phyloP scores from a whole-genome alignment of 495 filamentous ascomycete genomes.

The Aeminium ludgeri region DNA sequence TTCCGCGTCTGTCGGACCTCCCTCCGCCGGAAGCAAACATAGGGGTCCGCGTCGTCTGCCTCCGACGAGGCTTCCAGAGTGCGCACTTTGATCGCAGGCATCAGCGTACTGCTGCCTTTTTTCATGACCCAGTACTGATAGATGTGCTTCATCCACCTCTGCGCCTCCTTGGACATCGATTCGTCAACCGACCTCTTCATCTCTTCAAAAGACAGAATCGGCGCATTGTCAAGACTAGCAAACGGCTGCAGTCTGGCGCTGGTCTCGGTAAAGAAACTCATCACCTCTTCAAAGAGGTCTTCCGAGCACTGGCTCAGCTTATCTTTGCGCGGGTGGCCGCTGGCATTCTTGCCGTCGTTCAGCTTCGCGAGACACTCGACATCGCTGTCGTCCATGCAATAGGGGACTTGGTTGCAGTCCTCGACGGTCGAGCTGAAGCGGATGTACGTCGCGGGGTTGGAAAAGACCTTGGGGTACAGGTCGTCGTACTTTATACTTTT shows the following conservation, averaged over 20 bases:
- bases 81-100: conserved; percentile 50
- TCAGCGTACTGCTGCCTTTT: conserved; percentile 48
- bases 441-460: conserved; percentile 81
- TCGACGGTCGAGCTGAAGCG: conserved; percentile 96
- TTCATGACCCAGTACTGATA: conserved; percentile 80
- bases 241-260: conserved; percentile 66
- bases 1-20: conserved; percentile 90
- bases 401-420: conserved; percentile 70
- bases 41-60: conserved; percentile 89
- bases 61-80: conserved; percentile 73
- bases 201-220: conserved; percentile 61
- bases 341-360: conserved; percentile 44
- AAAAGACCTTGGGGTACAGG: conserved; percentile 63
- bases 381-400: conserved; percentile 87
- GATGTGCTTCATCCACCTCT: conserved; percentile 63
- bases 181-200: conserved; percentile 66
- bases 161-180: conserved; percentile 44
- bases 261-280: conserved; percentile 87
- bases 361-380: conserved; percentile 65
- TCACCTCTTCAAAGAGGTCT: conserved; percentile 80
- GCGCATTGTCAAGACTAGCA: conserved; percentile 69
- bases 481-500: conserved; percentile 60
- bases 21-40: conserved; percentile 92
- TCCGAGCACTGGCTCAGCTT: conserved; percentile 54
- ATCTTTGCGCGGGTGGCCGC: conserved; percentile 26